Evolutionary conservation across 225 moss, liverwort and hornwort genomes (phyloP).

Genomic region (Lunularia cruciata): DNA sequence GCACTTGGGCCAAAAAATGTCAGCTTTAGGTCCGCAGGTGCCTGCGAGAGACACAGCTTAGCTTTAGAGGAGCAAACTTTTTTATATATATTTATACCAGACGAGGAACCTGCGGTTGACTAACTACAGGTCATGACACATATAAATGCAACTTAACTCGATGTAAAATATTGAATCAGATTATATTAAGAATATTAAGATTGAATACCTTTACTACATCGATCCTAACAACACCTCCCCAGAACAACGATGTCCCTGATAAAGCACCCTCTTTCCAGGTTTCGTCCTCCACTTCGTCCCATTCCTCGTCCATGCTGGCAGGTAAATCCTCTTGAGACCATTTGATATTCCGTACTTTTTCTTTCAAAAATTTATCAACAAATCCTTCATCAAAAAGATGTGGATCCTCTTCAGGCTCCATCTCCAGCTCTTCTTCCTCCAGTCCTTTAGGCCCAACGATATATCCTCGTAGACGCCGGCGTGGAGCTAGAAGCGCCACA

Average conservation of each 20-base stretch:
- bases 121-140: too few relatives aligned
- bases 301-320: constrained; percentile 8
- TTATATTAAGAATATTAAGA: too few relatives aligned
- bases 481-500: constrained; percentile 73
- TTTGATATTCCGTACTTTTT: constrained; percentile 13
- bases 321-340: constrained; percentile 15
- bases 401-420: constrained; percentile 33
- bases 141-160: too few relatives aligned
- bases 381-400: constrained; percentile 63
- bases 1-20: constrained; percentile 90
- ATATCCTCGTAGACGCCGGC: constrained; percentile 79
- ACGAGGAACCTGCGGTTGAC: too few relatives aligned
- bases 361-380: constrained; percentile 39
- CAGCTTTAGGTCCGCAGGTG: constrained; percentile 65
- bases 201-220: constrained; percentile 49
- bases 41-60: too few relatives aligned
- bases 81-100: too few relatives aligned
- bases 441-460: constrained; percentile 52
- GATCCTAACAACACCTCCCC: constrained; percentile 53
- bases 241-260: constrained; percentile 43
- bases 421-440: constrained; percentile 22
- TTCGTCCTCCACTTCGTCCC: constrained; percentile 20
- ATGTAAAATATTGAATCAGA: too few relatives aligned
- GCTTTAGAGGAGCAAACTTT: too few relatives aligned
- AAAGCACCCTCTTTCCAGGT: constrained; percentile 27